Base-by-base conservation (phyloP, 2,329 filamentous ascomycete genomes). In the Metarhizium robertsii region DNA sequence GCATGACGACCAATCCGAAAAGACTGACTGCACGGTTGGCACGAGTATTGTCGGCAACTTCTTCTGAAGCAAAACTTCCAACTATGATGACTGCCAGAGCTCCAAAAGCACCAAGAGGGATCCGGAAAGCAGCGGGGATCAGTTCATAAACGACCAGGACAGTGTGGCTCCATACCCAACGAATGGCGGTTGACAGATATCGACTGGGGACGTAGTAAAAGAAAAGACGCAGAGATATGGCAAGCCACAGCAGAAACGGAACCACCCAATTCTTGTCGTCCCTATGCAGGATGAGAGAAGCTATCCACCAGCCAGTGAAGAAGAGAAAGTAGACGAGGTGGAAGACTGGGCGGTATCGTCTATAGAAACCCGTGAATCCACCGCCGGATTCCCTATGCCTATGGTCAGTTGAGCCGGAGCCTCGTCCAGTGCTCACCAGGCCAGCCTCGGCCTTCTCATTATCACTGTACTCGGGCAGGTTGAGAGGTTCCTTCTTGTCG, bases 221-320 rank as follows among this genome's bases (percentile, higher is more conserved):
- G 66, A 95, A 61, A 51, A 95, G 69, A 38, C 91, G 86, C 52
- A 94, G 74, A 11, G 81, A 83, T 62, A 95, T 84, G 61, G 76
- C 79, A 49, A 95, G 80, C 77, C 86, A 95, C 50, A 96, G 67
- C 52, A 95, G 77, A 71, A 95, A 94, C 0, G 91, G 90, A 52
- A 92, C 81, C 55, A 95, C 71, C 90, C 90, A 95, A 65, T 89
- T 90, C 71, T 77, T 78, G 65, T 90, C 83, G 57, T 86, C 62
- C 57, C 83, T 83, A 68, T 92, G 89, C 53, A 90, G 75, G 57
- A 91, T 76, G 50, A 92, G 73, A 54, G 85, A 82, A 6, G 86
- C 84, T 60, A 92, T 86, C 87, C 87, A 92, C 88, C 88, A 91
- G 64, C 75, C 77, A 3, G 75, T 77, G 58, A 75, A 74, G 55